phyloP scores from a whole-genome alignment of 768 basidiomycete species.

The Cytidiella melzeri region DNA sequence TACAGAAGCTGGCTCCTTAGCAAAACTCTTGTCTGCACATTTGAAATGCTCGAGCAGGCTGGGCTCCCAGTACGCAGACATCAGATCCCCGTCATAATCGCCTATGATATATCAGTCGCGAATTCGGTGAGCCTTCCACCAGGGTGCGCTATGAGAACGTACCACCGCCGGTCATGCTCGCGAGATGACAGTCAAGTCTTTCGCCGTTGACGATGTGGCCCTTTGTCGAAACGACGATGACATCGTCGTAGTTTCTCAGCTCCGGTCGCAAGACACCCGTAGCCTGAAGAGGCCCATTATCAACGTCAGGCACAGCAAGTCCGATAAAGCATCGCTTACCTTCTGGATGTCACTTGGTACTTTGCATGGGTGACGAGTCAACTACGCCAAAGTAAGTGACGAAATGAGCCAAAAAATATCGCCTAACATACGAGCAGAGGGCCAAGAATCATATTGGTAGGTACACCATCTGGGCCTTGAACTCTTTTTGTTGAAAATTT shows the following conservation, averaged over 20 bases:
- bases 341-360: slow-evolving; percentile 63
- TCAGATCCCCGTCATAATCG: slow-evolving; percentile 69
- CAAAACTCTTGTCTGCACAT: slow-evolving; percentile 44
- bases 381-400: slow-evolving; percentile 26
- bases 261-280: slow-evolving; percentile 47
- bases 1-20: slow-evolving; percentile 43
- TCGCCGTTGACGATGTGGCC: slow-evolving; percentile 19
- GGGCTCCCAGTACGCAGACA: slow-evolving; percentile 52
- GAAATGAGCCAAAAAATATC: too few relatives aligned
- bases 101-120: too few relatives aligned
- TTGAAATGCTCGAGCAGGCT: slow-evolving; percentile 47
- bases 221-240: slow-evolving; percentile 39
- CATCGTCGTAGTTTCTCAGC: slow-evolving; percentile 45
- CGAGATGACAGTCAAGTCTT: slow-evolving; percentile 35
- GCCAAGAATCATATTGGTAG: slow-evolving; percentile 46
- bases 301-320: too few relatives aligned
- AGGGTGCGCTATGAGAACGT: slow-evolving; percentile 9
- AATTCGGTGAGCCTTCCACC: not conserved
- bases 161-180: slow-evolving; percentile 64
- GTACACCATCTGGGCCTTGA: slow-evolving; percentile 32
- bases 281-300: too few relatives aligned
- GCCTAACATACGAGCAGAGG: slow-evolving; percentile 48
- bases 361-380: slow-evolving; percentile 67
- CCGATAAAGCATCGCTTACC: too few relatives aligned
- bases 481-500: slow-evolving; percentile 43